Percentiles rank a stretch among this genome's conserved stretches.
These are phyloP conservation scores for Chlorella ohadii DNA, from an alignment of 139 green algal species.

Conservation along the genomic window DNA sequence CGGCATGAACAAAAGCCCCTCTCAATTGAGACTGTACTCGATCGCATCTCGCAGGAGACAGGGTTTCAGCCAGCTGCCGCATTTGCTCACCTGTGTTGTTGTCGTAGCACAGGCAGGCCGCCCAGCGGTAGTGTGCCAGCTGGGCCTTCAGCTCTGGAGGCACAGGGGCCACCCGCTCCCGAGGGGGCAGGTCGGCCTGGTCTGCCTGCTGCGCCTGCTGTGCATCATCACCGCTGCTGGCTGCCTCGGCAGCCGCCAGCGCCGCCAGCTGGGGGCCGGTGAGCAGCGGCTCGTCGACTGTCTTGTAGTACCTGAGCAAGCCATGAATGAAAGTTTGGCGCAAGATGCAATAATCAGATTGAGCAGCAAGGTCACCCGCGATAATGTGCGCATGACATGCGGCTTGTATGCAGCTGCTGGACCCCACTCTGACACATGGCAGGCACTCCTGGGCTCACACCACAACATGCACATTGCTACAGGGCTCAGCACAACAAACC, in stretches of 20 bases:
- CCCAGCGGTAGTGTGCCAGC: neutral
- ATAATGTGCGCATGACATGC: too few species aligned
- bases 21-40: too few species aligned
- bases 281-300: neutral
- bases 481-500: too few species aligned
- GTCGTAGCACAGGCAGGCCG: conserved; percentile 34
- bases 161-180: neutral
- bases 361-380: too few species aligned
- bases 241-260: neutral
- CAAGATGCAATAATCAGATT: too few species aligned
- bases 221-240: neutral
- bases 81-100: neutral
- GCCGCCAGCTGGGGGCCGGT: neutral
- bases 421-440: too few species aligned
- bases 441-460: too few species aligned
- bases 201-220: neutral
- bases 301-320: neutral
- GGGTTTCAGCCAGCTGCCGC: too few species aligned
- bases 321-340: too few species aligned
- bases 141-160: neutral
- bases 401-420: too few species aligned
- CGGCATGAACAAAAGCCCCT: too few species aligned
- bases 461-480: conserved; percentile 37
- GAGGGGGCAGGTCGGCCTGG: neutral
- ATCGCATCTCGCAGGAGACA: too few species aligned